Percentiles rank a stretch among this genome's conserved stretches.
These are phyloP conservation scores for Tetrapisispora fleetii DNA, from an alignment of 805 yeast genomes.

Conservation along the genomic window DNA sequence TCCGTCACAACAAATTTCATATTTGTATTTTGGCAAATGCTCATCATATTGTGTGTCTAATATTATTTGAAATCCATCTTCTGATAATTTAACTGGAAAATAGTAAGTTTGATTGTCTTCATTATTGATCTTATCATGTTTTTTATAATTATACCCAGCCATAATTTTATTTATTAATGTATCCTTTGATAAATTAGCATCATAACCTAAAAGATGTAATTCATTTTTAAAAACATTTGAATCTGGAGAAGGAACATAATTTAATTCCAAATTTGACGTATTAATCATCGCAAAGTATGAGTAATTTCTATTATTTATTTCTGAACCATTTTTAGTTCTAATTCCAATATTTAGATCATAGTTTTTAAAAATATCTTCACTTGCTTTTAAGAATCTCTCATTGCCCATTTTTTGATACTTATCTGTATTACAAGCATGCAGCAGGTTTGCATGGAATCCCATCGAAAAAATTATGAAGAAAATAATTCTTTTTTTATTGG, in stretches of 20 bases:
- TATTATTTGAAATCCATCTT: conserved; percentile 9
- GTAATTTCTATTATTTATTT: conserved; percentile 5
- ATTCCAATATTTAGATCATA: conserved; percentile 22
- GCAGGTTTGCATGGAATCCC: conserved; percentile 80
- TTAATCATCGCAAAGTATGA: conserved; percentile 24
- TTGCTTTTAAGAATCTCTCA: conserved; percentile 64
- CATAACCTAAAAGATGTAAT: conserved; percentile 21
- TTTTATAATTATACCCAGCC: conserved; percentile 20
- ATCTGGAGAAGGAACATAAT: conserved; percentile 24
- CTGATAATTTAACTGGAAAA: conserved; percentile 4
- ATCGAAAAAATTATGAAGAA: conserved; percentile 66
- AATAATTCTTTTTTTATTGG: conserved; percentile 17
- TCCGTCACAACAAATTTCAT: conserved; percentile 27
- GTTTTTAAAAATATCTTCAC: conserved; percentile 38
- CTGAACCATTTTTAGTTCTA: conserved; percentile 1
- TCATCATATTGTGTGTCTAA: conserved; percentile 4
- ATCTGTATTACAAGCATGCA: conserved; percentile 67
- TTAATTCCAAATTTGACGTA: conserved; percentile 22
- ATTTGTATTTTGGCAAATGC: conserved; percentile 5
- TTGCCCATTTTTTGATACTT: conserved; percentile 55
- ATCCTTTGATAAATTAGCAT: conserved; percentile 6
- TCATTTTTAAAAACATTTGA: conserved; percentile 17
- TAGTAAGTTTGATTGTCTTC: conserved; percentile 11
- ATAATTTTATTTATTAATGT: conserved; percentile 12
- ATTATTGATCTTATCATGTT: conserved; percentile 7